Base-by-base conservation (phyloP, 2,329 filamentous ascomycete genomes). In the Penicillium hordei region DNA sequence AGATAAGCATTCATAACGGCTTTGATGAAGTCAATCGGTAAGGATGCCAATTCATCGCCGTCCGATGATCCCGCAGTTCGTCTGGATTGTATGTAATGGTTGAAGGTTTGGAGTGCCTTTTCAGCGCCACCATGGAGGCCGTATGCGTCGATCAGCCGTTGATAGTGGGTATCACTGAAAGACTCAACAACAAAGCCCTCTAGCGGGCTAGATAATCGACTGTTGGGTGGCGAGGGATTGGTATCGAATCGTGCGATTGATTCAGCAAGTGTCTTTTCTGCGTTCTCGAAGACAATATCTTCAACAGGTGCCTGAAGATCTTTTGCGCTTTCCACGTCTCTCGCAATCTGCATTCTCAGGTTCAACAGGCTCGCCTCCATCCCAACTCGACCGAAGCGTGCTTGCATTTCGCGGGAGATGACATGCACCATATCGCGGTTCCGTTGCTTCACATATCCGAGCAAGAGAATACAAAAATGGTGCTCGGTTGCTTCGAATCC, bases 1-100 rank as follows among this genome's bases (percentile, higher is more conserved):
- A 85, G 76, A 67, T 89, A 83, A 0, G 85, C 81, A 23, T 81
- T 77, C 88, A 96, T 93, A 57, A 93, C 74, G 9, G 87, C 82
- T 49, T 81, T 80, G 23, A 90, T 75, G 54, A 93, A 75, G 17
- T 77, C 72, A 3, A 85, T 73, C 0, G 87, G 83, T 17, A 83
- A 75, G 1, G 72, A 60, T 10, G 76, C 69, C 19, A 60, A 49
- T 10, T 57, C 52, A 46, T 68, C 17, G 10, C 21, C 55, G 19
- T 56, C 60, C 10, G 49, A 15, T 42, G 60, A 17, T n/a, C 29
- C 29, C 8, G 54, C 25, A 49, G 61, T 19, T 44, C 48, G 60
- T 51, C 56, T 55, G 52, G 42, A 42, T 45, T 63, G 46, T 13
- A 65, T 73, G 65, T 85, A 89, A 48, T 83, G 69, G 31, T 82